phyloP scores from a whole-genome alignment of 768 basidiomycete genomes.

The Austroboletus eburneus region DNA sequence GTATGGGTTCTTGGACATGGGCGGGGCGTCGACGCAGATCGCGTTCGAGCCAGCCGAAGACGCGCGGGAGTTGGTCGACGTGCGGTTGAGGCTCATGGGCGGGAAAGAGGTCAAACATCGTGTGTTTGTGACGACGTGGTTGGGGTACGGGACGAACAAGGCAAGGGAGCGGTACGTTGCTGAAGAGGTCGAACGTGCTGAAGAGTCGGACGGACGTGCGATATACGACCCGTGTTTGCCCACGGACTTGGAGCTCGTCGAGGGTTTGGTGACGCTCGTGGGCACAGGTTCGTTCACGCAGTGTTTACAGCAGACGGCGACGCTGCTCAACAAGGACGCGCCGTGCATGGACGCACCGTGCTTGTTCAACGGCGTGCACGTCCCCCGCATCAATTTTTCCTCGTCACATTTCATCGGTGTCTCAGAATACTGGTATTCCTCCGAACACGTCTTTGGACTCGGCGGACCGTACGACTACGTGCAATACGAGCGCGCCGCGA shows the following conservation, averaged over 20 bases:
- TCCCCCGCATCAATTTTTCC: slow-evolving; percentile 91
- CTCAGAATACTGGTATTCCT: slow-evolving; percentile 99
- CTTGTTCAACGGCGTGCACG: slow-evolving; percentile 91
- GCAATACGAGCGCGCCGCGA: slow-evolving; percentile 91
- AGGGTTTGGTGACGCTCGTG: slow-evolving; percentile 60
- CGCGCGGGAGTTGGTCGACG: slow-evolving; percentile 61
- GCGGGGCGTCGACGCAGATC: slow-evolving; percentile 97
- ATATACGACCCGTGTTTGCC: slow-evolving; percentile 92
- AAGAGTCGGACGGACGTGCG: slow-evolving; percentile 32
- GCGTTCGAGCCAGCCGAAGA: slow-evolving; percentile 82
- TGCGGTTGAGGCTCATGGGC: slow-evolving; percentile 73
- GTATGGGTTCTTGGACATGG: slow-evolving; percentile 99
- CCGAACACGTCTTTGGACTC: slow-evolving; percentile 92
- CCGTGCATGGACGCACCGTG: slow-evolving; percentile 85
- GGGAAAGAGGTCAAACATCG: slow-evolving; percentile 87
- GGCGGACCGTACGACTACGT: slow-evolving; percentile 96
- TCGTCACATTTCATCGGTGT: slow-evolving; percentile 95
- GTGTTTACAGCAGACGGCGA: slow-evolving; percentile 68
- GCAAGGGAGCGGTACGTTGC: slow-evolving; percentile 92
- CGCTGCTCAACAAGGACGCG: slow-evolving; percentile 78
- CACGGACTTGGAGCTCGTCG: slow-evolving; percentile 58
- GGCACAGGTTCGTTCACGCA: slow-evolving; percentile 91
- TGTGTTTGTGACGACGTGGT: slow-evolving; percentile 97
- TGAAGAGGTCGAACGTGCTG: slow-evolving; percentile 55
- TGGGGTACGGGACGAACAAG: slow-evolving; percentile 97